Evolutionary conservation across 257 asterid genomes (phyloP).

Genomic region (Jacaranda mimosifolia): DNA sequence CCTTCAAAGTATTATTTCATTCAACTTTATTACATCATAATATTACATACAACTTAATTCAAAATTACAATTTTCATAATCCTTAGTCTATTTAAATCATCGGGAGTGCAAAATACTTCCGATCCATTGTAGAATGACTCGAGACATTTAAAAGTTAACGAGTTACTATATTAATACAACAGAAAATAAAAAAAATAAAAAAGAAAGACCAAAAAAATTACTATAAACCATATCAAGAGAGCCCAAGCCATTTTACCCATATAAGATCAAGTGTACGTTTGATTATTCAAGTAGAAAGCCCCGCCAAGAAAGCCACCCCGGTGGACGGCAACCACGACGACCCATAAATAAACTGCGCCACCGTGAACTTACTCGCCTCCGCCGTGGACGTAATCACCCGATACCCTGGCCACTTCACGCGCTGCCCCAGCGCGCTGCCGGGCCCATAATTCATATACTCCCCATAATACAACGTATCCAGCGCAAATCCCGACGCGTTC

Average conservation of each 20-base stretch:
- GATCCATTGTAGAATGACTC: not conserved
- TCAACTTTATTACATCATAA: constrained; percentile 12
- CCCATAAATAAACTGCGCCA: constrained; percentile 53
- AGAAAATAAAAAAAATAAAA: not conserved
- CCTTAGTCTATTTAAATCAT: not conserved
- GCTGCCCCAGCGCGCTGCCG: constrained; percentile 45
- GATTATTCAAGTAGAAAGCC: constrained; percentile 44
- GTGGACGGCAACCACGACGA: constrained; percentile 64
- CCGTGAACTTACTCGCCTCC: constrained; percentile 58
- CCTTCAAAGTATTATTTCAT: not conserved
- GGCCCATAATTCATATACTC: constrained; percentile 65
- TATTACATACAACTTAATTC: not conserved
- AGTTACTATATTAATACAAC: not conserved
- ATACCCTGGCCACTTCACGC: constrained; percentile 61
- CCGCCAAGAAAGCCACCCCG: constrained; percentile 63
- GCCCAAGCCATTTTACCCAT: not conserved
- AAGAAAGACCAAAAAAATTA: not conserved
- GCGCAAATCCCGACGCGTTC: constrained; percentile 42
- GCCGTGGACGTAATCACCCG: constrained; percentile 42
- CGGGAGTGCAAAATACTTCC: not conserved
- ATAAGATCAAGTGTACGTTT: not conserved
- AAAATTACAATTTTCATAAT: not conserved
- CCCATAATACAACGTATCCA: constrained; percentile 54
- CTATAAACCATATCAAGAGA: not conserved
- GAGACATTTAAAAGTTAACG: not conserved